phyloP scores from a whole-genome alignment of 2,329 filamentous ascomycete genomes.

The Chaetomiaceae sp. region DNA sequence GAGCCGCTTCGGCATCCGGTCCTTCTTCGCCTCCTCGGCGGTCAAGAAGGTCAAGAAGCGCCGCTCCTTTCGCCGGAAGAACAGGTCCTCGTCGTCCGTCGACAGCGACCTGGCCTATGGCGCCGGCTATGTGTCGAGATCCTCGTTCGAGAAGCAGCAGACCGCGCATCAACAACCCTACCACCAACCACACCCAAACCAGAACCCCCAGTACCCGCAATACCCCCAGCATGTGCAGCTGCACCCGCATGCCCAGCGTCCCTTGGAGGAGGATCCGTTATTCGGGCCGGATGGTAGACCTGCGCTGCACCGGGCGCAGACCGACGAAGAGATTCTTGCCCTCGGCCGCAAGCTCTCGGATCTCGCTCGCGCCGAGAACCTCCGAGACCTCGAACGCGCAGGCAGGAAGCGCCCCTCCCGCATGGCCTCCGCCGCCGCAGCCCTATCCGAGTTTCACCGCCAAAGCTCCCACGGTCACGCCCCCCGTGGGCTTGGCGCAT shows the following conservation, averaged over 20 bases:
- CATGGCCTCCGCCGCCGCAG: slow-evolving; percentile 38
- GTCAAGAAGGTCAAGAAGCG: slow-evolving; percentile 31
- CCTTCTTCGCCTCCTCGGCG: slow-evolving; percentile 31
- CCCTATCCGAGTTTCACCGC: slow-evolving; percentile 39
- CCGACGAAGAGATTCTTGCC: slow-evolving; percentile 55
- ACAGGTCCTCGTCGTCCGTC: slow-evolving; percentile 51
- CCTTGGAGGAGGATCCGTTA: slow-evolving; percentile 9
- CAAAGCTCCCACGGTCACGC: slow-evolving; percentile 34
- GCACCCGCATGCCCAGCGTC: background rate
- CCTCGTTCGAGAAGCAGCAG: slow-evolving; percentile 17
- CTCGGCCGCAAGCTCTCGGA: slow-evolving; percentile 52
- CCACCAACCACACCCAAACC: slow-evolving; percentile 4
- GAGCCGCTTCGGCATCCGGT: slow-evolving; percentile 30
- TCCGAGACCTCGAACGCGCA: slow-evolving; percentile 43
- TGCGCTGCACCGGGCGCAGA: slow-evolving; percentile 35
- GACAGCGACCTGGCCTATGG: slow-evolving; percentile 55
- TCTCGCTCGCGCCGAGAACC: slow-evolving; percentile 48
- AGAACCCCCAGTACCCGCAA: slow-evolving; percentile 3
- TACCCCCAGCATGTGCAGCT: slow-evolving; percentile 12
- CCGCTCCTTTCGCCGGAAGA: slow-evolving; percentile 47
- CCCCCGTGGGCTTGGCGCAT: slow-evolving; percentile 23
- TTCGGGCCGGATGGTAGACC: slow-evolving; percentile 27
- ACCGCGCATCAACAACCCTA: slow-evolving; percentile 6
- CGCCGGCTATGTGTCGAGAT: slow-evolving; percentile 39
- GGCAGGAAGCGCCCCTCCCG: slow-evolving; percentile 38